Conservation (phyloP, 2,329 filamentous ascomycete genomes). For the Sporothrix inflata region DNA sequence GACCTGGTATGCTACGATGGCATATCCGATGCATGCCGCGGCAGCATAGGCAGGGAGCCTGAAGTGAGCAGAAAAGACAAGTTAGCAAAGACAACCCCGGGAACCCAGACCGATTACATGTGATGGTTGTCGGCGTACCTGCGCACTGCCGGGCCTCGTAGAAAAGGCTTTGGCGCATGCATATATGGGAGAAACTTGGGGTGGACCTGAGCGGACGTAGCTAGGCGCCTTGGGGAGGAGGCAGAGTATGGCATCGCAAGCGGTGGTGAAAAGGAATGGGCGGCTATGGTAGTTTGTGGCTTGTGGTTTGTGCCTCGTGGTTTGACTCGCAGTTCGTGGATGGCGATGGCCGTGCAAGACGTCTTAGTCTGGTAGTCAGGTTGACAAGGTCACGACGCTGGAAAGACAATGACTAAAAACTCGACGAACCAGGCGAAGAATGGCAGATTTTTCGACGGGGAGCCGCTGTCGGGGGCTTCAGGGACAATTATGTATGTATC, state of each 20-base stretch:
- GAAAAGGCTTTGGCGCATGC: slow-evolving; percentile 32
- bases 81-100: neutral
- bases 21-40: slow-evolving; percentile 29
- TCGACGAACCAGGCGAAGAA: neutral
- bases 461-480: neutral
- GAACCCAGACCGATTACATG: neutral
- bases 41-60: slow-evolving; percentile 29
- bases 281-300: neutral
- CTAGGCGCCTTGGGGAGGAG: slow-evolving; percentile 27
- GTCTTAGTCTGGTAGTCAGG: neutral
- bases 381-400: neutral
- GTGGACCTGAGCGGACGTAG: slow-evolving; percentile 39
- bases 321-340: neutral
- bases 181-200: slow-evolving; percentile 41
- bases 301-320: too few relatives aligned
- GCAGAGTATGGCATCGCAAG: slow-evolving; percentile 23
- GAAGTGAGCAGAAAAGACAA: neutral
- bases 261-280: neutral
- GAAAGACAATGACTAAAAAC: neutral
- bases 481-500: neutral
- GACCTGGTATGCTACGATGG: slow-evolving; percentile 21
- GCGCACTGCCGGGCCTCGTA: slow-evolving; percentile 15
- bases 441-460: neutral
- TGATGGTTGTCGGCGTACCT: slow-evolving; percentile 11
- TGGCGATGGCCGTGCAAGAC: neutral